Conservation (phyloP, 768 basidiomycete genomes). For the Hysterangium stoloniferum region DNA sequence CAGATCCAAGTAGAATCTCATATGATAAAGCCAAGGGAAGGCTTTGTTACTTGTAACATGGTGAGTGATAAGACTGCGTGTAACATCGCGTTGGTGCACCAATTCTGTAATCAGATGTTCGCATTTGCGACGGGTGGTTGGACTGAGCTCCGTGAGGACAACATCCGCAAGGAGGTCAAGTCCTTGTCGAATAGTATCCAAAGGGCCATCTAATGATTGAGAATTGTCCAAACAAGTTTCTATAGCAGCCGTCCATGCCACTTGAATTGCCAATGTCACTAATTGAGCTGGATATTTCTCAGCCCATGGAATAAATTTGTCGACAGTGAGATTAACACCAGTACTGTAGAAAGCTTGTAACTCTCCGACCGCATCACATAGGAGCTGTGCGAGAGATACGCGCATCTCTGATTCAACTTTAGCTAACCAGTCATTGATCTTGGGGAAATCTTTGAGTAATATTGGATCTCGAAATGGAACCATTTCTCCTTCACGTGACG, state of each 20-base stretch:
- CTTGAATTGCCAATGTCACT: constrained; percentile 90
- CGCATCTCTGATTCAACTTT: constrained; percentile 92
- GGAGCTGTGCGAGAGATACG: constrained; percentile 72
- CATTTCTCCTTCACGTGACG: constrained; percentile 93
- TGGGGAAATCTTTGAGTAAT: constrained; percentile 84
- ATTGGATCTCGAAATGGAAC: constrained; percentile 80
- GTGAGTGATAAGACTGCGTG: constrained; percentile 66
- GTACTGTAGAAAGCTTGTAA: constrained; percentile 74
- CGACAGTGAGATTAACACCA: constrained; percentile 47
- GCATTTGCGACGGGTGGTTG: constrained; percentile 94
- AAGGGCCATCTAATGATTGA: constrained; percentile 50
- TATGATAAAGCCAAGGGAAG: constrained; percentile 95
- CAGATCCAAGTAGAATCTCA: constrained; percentile 82
- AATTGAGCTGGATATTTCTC: constrained; percentile 93
- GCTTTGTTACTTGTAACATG: constrained; percentile 53
- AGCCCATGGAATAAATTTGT: constrained; percentile 82
- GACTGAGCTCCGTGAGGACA: constrained; percentile 80
- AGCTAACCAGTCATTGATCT: constrained; percentile 98
- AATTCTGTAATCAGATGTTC: constrained; percentile 98
- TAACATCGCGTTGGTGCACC: constrained; percentile 96
- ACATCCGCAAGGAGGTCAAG: constrained; percentile 96
- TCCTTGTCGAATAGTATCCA: constrained; percentile 70
- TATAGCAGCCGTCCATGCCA: constrained; percentile 86
- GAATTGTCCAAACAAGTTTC: constrained; percentile 58
- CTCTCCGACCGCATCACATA: constrained; percentile 74